Base-by-base conservation (phyloP, 176 grass and related monocot species). In the Leersia perrieri region DNA sequence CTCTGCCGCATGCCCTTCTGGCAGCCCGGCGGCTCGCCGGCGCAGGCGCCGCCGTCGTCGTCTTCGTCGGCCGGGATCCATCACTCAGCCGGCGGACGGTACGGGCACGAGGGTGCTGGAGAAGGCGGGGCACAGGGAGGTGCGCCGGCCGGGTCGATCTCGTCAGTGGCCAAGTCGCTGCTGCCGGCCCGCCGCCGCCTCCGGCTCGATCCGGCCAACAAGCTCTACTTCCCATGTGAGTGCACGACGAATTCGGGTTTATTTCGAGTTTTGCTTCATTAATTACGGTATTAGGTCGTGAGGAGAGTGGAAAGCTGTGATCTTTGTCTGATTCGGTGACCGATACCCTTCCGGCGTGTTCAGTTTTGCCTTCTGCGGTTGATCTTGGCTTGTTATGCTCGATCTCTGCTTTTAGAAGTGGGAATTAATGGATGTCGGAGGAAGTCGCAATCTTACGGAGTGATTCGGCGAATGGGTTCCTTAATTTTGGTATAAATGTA, bases 181-280 rank as follows among this genome's bases (percentile, higher is more conserved):
- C 75, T 99, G 60, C 92, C 90, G 23, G 79, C 82, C 0, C 74
- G 96, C 41, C 92, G 90, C 63, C 86, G 88, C 53, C 96, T 99
- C 29, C 84, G 92, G 22, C 88, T 99, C 63, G 92, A 99, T 99
- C 96, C 92, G 79, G 47, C 88, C 36, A 88, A 60, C 64, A 99
- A 99, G 84, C 91, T 99, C 63, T 99, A 99, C 85, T 95, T 99
- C 84, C 96, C 96, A 70, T 99, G 92, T 99, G 81, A 95, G 96
- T 80, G 25, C 9, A 18, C 29, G 44, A 60, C 18, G 75, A 73
- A 77, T 60, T 77, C 20, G 58, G 23, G 34, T 74, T 63, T 9
- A 1, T 16, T 66, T 66, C 60, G 0, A 28, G 28, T 31, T 6
- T 27, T 80, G 40, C 40, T 47, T 80, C 72, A 32, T 85, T 78